These are phyloP conservation scores for Dendrocalamus sinicus DNA, from an alignment of 176 grass and related monocot species.

Conservation along the genomic window DNA sequence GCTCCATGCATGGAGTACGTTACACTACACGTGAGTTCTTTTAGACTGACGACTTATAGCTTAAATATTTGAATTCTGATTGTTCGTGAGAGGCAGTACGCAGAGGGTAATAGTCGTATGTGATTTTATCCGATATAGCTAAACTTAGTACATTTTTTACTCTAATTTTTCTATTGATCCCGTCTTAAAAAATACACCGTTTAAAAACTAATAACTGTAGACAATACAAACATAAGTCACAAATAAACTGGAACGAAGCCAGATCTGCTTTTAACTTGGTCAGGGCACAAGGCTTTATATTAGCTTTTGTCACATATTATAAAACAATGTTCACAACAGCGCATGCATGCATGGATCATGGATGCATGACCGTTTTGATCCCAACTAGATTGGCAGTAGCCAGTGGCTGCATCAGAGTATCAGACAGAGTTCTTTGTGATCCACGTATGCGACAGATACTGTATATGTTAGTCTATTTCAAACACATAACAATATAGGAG, in stretches of 20 bases:
- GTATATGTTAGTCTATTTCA: not conserved
- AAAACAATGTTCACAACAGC: constrained; percentile 18
- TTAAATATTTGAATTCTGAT: too few relatives aligned
- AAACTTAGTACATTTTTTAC: too few relatives aligned
- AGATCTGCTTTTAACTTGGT: not conserved
- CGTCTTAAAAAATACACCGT: too few relatives aligned
- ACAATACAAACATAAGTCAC: too few relatives aligned
- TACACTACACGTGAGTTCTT: not conserved
- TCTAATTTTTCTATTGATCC: too few relatives aligned
- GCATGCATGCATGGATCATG: not conserved
- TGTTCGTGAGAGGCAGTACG: too few relatives aligned
- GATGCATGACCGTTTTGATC: constrained; percentile 5
- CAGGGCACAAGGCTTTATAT: constrained; percentile 21
- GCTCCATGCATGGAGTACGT: not conserved
- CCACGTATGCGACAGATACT: not conserved
- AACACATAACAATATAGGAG: not conserved
- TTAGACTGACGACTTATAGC: too few relatives aligned
- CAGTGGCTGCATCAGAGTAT: not conserved
- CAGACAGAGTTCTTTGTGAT: not conserved
- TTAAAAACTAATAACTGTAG: too few relatives aligned
- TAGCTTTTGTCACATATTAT: constrained; percentile 31
- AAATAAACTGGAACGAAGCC: too few relatives aligned
- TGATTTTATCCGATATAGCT: too few relatives aligned
- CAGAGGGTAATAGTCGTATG: too few relatives aligned
- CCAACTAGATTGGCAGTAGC: not conserved